phyloP scores from a whole-genome alignment of 306 rosid genomes.

The Castanopsis chinensis region DNA sequence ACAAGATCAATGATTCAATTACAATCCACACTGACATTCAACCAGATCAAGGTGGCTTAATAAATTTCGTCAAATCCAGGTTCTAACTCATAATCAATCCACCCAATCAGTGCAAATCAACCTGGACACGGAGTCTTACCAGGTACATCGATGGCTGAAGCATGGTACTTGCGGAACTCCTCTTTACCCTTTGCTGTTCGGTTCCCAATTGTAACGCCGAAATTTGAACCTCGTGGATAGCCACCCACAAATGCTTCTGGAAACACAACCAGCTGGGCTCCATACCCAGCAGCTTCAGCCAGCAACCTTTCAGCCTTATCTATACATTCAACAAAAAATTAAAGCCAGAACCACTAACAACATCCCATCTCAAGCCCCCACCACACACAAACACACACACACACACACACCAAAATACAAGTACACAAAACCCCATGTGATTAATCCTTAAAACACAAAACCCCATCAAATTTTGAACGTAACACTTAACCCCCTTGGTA shows the following conservation, averaged over 20 bases:
- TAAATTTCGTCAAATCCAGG: background rate
- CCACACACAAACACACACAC: too few relatives aligned
- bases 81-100: background rate
- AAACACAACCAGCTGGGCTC: slow-evolving; percentile 86
- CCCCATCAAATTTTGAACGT: too few relatives aligned
- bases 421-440: too few relatives aligned
- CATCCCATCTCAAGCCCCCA: background rate
- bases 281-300: slow-evolving; percentile 82
- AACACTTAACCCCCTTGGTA: too few relatives aligned
- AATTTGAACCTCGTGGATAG: slow-evolving; percentile 84
- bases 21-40: background rate
- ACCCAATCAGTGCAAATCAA: background rate
- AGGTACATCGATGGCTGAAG: slow-evolving; percentile 83
- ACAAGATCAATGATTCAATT: background rate
- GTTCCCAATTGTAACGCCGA: slow-evolving; percentile 64
- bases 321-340: slow-evolving; percentile 16
- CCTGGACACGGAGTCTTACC: slow-evolving; percentile 35
- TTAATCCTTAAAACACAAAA: too few relatives aligned
- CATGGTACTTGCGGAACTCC: slow-evolving; percentile 79
- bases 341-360: background rate
- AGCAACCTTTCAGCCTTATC: slow-evolving; percentile 92
- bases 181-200: slow-evolving; percentile 76
- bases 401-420: too few relatives aligned
- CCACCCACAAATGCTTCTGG: slow-evolving; percentile 98
- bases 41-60: background rate